Conservation (phyloP, 257 asterid species). For the Lavandula angustifolia region DNA sequence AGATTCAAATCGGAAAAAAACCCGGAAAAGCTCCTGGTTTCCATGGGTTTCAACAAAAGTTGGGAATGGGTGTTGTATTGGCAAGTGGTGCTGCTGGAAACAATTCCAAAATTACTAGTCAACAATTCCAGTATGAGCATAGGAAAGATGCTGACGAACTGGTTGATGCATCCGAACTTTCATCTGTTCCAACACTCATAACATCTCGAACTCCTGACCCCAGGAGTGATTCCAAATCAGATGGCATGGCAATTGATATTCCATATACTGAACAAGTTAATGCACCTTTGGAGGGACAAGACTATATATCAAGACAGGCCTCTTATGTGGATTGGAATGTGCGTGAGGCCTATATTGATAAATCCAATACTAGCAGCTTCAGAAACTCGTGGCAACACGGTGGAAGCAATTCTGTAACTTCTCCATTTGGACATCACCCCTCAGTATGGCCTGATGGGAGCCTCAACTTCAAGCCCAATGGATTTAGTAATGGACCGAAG, state of each 20-base stretch:
- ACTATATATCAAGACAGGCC: conserved; percentile 35
- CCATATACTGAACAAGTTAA: conserved; percentile 54
- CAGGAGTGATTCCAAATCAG: conserved; percentile 38
- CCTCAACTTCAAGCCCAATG: conserved; percentile 47
- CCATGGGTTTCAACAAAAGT: conserved; percentile 34
- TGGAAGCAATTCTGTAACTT: conserved; percentile 51
- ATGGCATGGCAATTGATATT: conserved; percentile 53
- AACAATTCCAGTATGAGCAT: conserved; percentile 30
- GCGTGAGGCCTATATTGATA: conserved; percentile 40
- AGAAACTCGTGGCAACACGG: conserved; percentile 46
- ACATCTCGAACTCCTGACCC: conserved; percentile 38
- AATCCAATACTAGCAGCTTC: conserved; percentile 45
- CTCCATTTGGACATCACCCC: conserved; percentile 57
- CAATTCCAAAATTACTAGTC: conserved; percentile 29
- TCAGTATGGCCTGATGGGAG: conserved; percentile 62
- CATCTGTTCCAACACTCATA: conserved; percentile 28
- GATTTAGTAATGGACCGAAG: conserved; percentile 80
- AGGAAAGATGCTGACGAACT: conserved; percentile 33
- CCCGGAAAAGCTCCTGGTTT: conserved; percentile 34
- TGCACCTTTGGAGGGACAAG: conserved; percentile 39
- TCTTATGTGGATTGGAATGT: conserved; percentile 50
- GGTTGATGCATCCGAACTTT: conserved; percentile 36
- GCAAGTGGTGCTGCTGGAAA: conserved; percentile 36
- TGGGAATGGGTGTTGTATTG: conserved; percentile 29
- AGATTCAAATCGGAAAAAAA: conserved; percentile 29